Evolutionary conservation across 2,329 filamentous ascomycete genomes (phyloP).

Genomic region (Aspergillus hortae): DNA sequence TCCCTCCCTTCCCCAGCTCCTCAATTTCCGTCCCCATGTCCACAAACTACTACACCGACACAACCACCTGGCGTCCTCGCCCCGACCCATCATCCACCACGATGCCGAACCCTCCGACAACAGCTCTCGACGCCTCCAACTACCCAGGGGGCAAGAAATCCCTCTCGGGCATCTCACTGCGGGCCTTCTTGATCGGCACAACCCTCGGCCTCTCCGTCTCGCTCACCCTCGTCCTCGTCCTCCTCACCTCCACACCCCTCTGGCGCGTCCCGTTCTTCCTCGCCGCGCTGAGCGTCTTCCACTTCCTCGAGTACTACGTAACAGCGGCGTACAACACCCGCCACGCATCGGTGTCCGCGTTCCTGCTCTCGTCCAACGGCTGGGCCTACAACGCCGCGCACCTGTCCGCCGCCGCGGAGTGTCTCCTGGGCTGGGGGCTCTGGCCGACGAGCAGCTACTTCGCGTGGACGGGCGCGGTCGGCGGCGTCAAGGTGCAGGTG

Average conservation of each 20-base stretch:
- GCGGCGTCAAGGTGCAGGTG: conserved; percentile 32
- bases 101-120: conserved; percentile 5
- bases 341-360: conserved; percentile 68
- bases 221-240: conserved; percentile 26
- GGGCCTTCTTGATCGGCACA: conserved; percentile 43
- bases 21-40: not conserved
- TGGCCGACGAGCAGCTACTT: conserved; percentile 42
- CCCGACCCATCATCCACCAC: conserved; percentile 8
- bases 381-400: conserved; percentile 81
- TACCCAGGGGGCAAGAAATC: conserved; percentile 40
- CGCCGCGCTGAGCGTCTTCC: conserved; percentile 69
- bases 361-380: conserved; percentile 82
- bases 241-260: conserved; percentile 30
- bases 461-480: conserved; percentile 37
- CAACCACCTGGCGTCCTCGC: conserved; percentile 4
- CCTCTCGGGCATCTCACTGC: conserved; percentile 43
- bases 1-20: not conserved
- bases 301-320: conserved; percentile 94
- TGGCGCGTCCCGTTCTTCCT: conserved; percentile 58
- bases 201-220: conserved; percentile 34
- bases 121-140: conserved; percentile 26
- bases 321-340: conserved; percentile 81
- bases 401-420: conserved; percentile 68
- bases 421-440: conserved; percentile 43
- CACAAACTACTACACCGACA: not conserved